Base-by-base conservation (phyloP, 2,329 filamentous ascomycete genomes). In the Talaromyces funiculosus region DNA sequence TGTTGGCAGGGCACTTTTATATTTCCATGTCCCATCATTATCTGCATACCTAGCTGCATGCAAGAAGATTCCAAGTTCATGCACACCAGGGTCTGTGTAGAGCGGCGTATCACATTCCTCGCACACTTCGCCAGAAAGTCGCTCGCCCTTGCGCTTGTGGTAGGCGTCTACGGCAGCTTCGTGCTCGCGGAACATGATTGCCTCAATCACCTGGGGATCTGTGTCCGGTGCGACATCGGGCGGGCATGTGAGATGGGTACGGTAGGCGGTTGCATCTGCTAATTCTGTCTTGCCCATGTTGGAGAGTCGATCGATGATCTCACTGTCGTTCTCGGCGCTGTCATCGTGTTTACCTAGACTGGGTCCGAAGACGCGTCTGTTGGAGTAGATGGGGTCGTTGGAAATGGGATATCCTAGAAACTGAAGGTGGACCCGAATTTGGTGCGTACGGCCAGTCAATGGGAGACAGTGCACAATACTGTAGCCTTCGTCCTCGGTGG, bases 321-420 rank as follows among this genome's bases (percentile, higher is more conserved):
- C 91, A 62, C 94, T 90, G 72, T 99, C 94, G 43, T 88, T 86
- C 61, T 91, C 88, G 26, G 83, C 83, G 20, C 81, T 81, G 3
- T 84, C 86, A 54, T 93, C 88, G 14, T 80, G 79, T 53, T 78
- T 84, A 16, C 90, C 94, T 0, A 99, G 84, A 9, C 87, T 83
- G 0, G 87, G 80, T 0, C 94, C 94, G 81, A 96, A 99, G 10
- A 99, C 94, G 61, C 87, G 86, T 71, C 90, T 87, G 72, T 99
- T 99, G 68, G 90, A 92, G 74, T 99, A 99, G 67, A 99, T 97
- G 7, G 94, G 94, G 71, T 99, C 94, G 73, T 99, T 99, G 65
- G 91, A 87, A 67, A 99, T 97, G 1, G 94, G 94, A 71, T 97
- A 90, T 1, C 94, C 94, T 3, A 99, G 80, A 73, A 90, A 96